A percentile compares a stretch with the other conserved stretches of the same genome.
These are phyloP conservation scores for Ceratocystis diversiconidia DNA, from an alignment of 2,329 filamentous ascomycete species.

Conservation along the genomic window DNA sequence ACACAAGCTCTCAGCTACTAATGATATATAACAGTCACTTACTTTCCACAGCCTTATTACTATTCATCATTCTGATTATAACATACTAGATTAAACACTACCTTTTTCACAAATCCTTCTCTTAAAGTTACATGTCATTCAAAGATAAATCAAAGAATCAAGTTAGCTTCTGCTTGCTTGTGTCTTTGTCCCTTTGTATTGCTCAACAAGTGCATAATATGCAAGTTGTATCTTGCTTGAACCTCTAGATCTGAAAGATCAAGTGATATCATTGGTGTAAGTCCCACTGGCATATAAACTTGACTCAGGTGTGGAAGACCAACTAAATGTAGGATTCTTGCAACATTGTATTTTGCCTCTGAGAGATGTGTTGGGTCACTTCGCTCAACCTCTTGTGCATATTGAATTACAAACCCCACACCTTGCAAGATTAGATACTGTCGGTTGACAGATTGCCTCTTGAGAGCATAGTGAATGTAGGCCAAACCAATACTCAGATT, in stretches of 20 bases:
- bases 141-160: too few relatives aligned
- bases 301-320: slow-evolving; percentile 20
- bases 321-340: slow-evolving; percentile 50
- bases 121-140: too few relatives aligned
- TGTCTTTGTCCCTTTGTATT: not conserved
- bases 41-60: too few relatives aligned
- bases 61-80: too few relatives aligned
- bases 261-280: not conserved
- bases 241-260: slow-evolving; percentile 12
- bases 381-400: slow-evolving; percentile 34
- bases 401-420: slow-evolving; percentile 62
- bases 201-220: not conserved
- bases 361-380: slow-evolving; percentile 27
- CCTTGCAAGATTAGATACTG: slow-evolving; percentile 81
- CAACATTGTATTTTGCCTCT: slow-evolving; percentile 74
- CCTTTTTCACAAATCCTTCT: too few relatives aligned
- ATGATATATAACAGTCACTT: too few relatives aligned
- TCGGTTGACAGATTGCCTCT: slow-evolving; percentile 77
- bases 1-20: too few relatives aligned
- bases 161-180: not conserved
- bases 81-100: too few relatives aligned
- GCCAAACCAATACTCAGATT: slow-evolving; percentile 69
- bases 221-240: slow-evolving; percentile 10
- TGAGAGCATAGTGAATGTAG: slow-evolving; percentile 80
- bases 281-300: slow-evolving; percentile 9